Percentiles rank a stretch among this genome's conserved stretches.
Conservation (phyloP, 23 red algal species). For the Porphyridium purpureum region DNA sequence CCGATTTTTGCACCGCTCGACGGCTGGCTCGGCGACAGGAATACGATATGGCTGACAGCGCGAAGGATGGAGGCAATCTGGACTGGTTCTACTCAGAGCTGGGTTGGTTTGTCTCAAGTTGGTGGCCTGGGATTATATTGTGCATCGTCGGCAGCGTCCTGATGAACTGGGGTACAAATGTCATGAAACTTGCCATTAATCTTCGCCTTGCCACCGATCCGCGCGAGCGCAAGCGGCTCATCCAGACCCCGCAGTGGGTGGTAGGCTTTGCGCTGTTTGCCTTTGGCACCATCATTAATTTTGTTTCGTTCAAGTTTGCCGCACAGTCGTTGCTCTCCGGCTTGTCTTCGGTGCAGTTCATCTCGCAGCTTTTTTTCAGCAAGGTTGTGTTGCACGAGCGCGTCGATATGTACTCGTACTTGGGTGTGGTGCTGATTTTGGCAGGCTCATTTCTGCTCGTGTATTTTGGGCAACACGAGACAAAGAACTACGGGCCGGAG, state of each 20-base stretch:
- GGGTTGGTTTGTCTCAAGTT: constrained; percentile 48
- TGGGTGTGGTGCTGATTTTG: constrained; percentile 46
- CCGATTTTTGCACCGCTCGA: too few relatives aligned
- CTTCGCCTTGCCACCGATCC: constrained; percentile 31
- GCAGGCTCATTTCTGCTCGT: constrained; percentile 61
- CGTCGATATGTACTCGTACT: constrained; percentile 33
- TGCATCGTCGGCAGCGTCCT: constrained; percentile 42
- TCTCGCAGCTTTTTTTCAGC: constrained; percentile 63
- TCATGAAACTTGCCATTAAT: constrained; percentile 85
- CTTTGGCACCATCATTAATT: constrained; percentile 47
- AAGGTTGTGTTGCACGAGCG: constrained; percentile 63
- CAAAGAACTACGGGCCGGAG: constrained; percentile 60
- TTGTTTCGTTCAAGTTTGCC: constrained; percentile 75
- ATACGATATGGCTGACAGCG: too few relatives aligned
- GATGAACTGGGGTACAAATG: constrained; percentile 61
- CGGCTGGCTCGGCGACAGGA: too few relatives aligned
- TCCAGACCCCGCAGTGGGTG: constrained; percentile 42
- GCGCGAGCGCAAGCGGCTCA: constrained; percentile 44
- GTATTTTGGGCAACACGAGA: constrained; percentile 52
- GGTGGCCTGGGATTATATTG: constrained; percentile 63
- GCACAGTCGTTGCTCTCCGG: constrained; percentile 80
- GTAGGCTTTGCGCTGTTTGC: constrained; percentile 63
- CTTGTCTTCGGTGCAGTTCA: constrained; percentile 65
- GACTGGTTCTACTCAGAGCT: too few relatives aligned
- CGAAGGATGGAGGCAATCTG: too few relatives aligned